phyloP scores from a whole-genome alignment of 225 moss, liverwort and hornwort genomes.

The Polytrichum formosum region DNA sequence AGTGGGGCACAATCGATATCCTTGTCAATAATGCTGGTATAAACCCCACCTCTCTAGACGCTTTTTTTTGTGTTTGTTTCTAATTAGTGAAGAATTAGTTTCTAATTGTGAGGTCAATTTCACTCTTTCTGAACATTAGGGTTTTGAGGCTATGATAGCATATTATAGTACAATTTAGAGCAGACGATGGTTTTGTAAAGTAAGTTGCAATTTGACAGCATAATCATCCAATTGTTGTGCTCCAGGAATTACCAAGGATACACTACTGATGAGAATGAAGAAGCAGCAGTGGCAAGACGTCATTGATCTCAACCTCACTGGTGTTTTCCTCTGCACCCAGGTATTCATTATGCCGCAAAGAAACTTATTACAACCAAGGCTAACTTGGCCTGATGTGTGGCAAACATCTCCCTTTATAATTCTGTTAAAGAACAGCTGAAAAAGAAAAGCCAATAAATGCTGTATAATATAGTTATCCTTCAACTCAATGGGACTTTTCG shows the following conservation, averaged over 20 bases:
- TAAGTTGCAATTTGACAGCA: background rate
- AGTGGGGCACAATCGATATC: constrained; percentile 90
- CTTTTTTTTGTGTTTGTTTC: background rate
- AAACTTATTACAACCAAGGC: no score
- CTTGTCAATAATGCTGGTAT: constrained; percentile 93
- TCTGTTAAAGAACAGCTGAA: no score
- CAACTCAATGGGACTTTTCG: no score
- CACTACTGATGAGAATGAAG: constrained; percentile 96
- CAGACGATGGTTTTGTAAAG: background rate
- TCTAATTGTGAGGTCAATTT: background rate
- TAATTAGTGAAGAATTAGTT: background rate
- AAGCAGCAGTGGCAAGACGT: constrained; percentile 95
- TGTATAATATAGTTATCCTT: no score
- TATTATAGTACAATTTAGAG: background rate
- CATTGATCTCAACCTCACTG: constrained; percentile 87
- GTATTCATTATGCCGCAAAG: constrained; percentile 18
- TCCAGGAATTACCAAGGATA: constrained; percentile 83
- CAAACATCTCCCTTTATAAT: no score
- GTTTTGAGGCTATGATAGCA: background rate
- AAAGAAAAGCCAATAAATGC: no score
- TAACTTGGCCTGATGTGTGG: no score
- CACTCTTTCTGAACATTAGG: background rate
- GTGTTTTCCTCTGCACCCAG: constrained; percentile 97
- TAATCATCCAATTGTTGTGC: constrained; percentile 4
- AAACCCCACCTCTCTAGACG: background rate